Evolutionary conservation across 257 asterid genomes (phyloP), one percentile per base, ranked within the genome.

Genomic region (Solanum dulcamara): DNA sequence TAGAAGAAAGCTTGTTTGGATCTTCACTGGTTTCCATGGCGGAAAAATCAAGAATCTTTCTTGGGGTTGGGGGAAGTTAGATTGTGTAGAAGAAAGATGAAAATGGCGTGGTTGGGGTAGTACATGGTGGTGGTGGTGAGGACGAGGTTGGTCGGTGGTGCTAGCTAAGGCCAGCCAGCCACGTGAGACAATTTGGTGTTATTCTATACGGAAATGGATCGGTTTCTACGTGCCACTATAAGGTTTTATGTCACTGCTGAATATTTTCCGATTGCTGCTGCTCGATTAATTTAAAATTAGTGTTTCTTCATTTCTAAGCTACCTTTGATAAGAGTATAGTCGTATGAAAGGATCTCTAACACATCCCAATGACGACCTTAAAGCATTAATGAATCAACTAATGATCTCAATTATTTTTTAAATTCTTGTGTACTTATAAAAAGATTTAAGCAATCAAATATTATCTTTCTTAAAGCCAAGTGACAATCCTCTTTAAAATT

Each of bases 21-120:
- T 92, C 97, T 17, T 92, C 98, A 60, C 90, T 30, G 81, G 46
- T 86, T 88, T 90, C 93, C 95, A 92, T 90, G 81, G 83, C 71
- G 22, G 48, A 60, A 81, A 38, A 62, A 62, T 64, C 53, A 62
- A 83, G 40, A 28, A 59, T 38, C 38, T 64, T 81, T 32, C 14
- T 81, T 57, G 53, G 85, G 74, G 40, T 9, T 81, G 1, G n/a
- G 24, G 18, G 33, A 15, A 4, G 18, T 72, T 40, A 72, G 81
- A n/a, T 71, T 37, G 46, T 13, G 30, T 28, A 83, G 35, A 44
- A 10, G 32, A 84, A 28, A 18, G 26, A 17, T 8, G 46, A 40
- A 18, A 74, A 40, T 40, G 85, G 11, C 71, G 57, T 59, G 87
- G 87, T 85, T 89, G 88, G 68, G 10, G 20, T 60, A 81, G 38